Base-by-base conservation (phyloP, 208 protist genomes). In the Leishmania braziliensis region DNA sequence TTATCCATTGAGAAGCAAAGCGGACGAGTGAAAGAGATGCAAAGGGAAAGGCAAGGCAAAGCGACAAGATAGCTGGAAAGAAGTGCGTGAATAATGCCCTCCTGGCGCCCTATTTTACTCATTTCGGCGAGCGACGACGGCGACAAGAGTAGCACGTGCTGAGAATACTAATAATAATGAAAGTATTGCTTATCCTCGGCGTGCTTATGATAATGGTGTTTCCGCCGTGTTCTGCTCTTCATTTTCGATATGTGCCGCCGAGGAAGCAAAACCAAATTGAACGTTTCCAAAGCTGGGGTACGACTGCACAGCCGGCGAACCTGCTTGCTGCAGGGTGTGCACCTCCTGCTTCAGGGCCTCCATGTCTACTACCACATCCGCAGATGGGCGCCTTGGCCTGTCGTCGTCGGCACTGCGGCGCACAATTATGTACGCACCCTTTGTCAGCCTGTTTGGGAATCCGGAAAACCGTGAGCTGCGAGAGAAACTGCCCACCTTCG, bases 241-340 rank as follows among this genome's bases (percentile, higher is more conserved):
- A 46, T 80, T 23, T 54, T 50, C 56, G 33, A 79, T 79, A n/a
- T 84, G 78, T n/a, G 80, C 72, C 18, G 8, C n/a, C 3, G 69
- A 48, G 20, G 63, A 69, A 12, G 78, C 82, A 53, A 92, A 90
- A 12, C 75, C 77, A 2, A 92, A 78, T 18, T 85, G 80, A 81
- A 92, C 87, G 39, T 82, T 82, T 39, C 84, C 54, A 73, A 95
- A 93, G 68, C 76, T 88, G 26, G 91, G 91, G 84, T 93, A 95
- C 10, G 88, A 91, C 58, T 86, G 88, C 3, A 92, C 73, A 62
- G 91, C 89, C 18, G 89, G 86, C 16, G 91, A 95, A 3, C 82
- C 77, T 1, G 77, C 80, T 5, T 76, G 80, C 51, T 79, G 72
- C 12, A 89, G 54, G 33, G 75, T 77, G 33, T 80, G 50, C 48